Percentiles rank a stretch among this genome's conserved stretches.
Conservation (phyloP, 768 basidiomycete genomes). For the Pleurotus pulmonarius region DNA sequence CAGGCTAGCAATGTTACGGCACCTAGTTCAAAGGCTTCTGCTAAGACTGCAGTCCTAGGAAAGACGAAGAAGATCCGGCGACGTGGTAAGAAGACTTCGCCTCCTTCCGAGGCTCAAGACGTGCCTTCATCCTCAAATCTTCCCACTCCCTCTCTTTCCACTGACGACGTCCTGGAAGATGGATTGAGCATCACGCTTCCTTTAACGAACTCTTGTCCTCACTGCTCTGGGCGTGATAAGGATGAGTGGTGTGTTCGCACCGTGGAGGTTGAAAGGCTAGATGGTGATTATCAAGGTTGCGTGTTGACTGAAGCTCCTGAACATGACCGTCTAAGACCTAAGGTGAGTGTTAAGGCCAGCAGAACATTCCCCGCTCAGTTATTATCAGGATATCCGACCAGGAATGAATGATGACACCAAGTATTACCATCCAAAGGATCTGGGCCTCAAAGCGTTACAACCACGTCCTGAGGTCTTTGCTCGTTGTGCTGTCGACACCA, state of each 20-base stretch:
- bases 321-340: not conserved
- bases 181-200: too few relatives aligned
- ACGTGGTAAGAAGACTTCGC: too few relatives aligned
- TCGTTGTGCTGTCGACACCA: not conserved
- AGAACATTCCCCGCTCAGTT: not conserved
- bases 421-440: not conserved
- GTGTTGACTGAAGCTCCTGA: not conserved
- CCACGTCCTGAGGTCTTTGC: not conserved
- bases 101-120: too few relatives aligned
- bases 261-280: not conserved
- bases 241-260: not conserved
- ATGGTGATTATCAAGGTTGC: not conserved
- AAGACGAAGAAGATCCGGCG: too few relatives aligned
- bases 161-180: too few relatives aligned
- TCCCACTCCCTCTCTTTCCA: too few relatives aligned
- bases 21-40: not conserved
- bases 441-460: not conserved
- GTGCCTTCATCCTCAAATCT: too few relatives aligned
- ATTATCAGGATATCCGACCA: not conserved
- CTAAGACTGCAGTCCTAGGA: not conserved
- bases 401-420: not conserved
- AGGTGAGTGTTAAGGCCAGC: not conserved
- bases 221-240: not conserved
- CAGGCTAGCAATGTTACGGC: not conserved
- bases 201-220: not conserved